Evolutionary conservation across 805 yeast species (phyloP), one percentile per base, ranked within the genome.

Genomic region (Hanseniaspora hatyaiensis): DNA sequence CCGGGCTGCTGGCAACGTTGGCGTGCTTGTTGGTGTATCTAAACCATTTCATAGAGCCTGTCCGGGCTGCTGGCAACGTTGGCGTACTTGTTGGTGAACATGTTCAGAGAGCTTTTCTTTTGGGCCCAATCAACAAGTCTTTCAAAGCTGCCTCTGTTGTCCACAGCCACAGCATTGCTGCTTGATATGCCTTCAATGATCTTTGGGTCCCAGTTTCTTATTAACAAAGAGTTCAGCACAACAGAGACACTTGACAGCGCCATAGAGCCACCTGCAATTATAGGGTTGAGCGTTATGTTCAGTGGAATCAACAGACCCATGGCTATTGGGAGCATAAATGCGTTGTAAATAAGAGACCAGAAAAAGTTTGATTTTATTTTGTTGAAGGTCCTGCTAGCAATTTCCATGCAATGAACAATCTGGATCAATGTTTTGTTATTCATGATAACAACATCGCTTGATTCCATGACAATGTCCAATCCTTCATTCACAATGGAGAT

Each of bases 401-500:
- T 74, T 50, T 80, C 82, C 28, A 82, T 59, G 0, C 88, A 82
- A 49, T 75, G 69, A 22, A 71, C 62, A 4, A 82, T 72, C 8
- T 82, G 79, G 16, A 59, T 57, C 44, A 78, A 61, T 15, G 41
- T 37, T 28, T 57, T 54, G 19, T 68, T 66, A 11, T 75, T 72
- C 59, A 84, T 62, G 13, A 92, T 67, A 16, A 92, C 95, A 32
- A 92, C 74, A 62, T 87, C 95, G 0, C 98, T 96, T n/a, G 95
- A 84, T 54, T 88, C 96, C 54, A 92, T 82, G 1, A 98, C 97
- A 55, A 92, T 84, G 57, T 92, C 97, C 0, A 97, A 84, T 4
- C 97, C 96, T 8, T 45, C 49, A 0, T 94, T 75, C 8, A 94
- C 80, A 50, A 94, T 77, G 9, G 97, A 92, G 56, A 94, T 77